phyloP scores from a whole-genome alignment of 108 stramenopile genomes.

The Skeletonema grethae region DNA sequence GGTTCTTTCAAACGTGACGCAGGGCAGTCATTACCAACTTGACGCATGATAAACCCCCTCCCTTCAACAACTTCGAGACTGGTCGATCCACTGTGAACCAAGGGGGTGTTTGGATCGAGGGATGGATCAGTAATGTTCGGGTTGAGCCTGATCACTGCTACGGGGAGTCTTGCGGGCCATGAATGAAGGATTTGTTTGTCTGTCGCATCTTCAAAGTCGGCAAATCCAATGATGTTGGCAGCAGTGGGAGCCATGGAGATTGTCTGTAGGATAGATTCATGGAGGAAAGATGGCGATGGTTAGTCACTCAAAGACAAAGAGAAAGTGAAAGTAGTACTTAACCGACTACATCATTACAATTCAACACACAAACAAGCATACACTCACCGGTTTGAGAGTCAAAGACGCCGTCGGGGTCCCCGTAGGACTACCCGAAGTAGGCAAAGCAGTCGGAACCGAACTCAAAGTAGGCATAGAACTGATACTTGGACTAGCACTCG shows the following conservation, averaged over 20 bases:
- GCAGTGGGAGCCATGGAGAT: conserved; percentile 3
- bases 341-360: background rate
- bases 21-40: conserved; percentile 18
- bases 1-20: conserved; percentile 3
- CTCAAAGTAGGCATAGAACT: background rate
- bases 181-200: background rate
- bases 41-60: conserved; percentile 27
- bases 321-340: background rate
- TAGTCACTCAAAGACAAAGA: too few species aligned
- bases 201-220: conserved; percentile 23
- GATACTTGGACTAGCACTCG: background rate
- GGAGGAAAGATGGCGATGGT: background rate
- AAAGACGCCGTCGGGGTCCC: background rate
- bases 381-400: background rate
- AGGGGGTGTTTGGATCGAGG: background rate
- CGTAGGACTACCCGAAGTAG: background rate
- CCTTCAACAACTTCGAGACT: conserved; percentile 17
- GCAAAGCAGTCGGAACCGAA: background rate
- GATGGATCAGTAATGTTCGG: background rate
- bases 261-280: background rate
- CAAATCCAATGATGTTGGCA: conserved; percentile 9
- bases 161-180: conserved; percentile 1
- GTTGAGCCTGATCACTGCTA: background rate
- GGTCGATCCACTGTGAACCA: conserved; percentile 16
- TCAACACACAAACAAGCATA: background rate